phyloP scores from a whole-genome alignment of 2,329 filamentous ascomycete species.

The Curvularia eragrostidis region DNA sequence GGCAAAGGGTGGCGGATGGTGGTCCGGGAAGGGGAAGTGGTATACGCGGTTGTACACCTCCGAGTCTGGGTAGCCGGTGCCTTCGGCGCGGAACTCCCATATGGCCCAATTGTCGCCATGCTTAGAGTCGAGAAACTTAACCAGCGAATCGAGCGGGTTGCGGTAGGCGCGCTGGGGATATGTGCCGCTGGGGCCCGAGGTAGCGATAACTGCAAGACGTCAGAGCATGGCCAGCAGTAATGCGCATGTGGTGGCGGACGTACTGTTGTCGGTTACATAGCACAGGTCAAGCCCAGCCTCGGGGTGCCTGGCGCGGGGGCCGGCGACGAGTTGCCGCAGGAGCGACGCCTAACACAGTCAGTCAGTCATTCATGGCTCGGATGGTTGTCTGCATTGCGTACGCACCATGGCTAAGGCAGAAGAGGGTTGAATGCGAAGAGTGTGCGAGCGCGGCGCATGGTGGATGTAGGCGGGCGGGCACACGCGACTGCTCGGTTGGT shows the following conservation, averaged over 20 bases:
- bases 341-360: constrained; percentile 54
- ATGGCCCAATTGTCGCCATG: constrained; percentile 86
- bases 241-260: constrained; percentile 44
- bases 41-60: constrained; percentile 84
- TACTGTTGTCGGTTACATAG: constrained; percentile 86
- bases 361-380: not conserved
- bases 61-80: constrained; percentile 91
- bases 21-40: constrained; percentile 96
- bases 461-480: constrained; percentile 8
- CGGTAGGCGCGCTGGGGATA: constrained; percentile 93
- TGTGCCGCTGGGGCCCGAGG: constrained; percentile 86
- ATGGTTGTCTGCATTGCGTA: not conserved
- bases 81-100: constrained; percentile 97
- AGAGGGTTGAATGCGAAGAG: constrained; percentile 1
- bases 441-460: constrained; percentile 8
- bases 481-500: constrained; percentile 16
- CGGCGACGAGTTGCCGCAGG: constrained; percentile 88
- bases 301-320: constrained; percentile 80
- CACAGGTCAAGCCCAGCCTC: constrained; percentile 92
- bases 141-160: constrained; percentile 86
- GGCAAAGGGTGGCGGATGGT: constrained; percentile 92
- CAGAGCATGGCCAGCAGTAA: constrained; percentile 42
- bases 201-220: constrained; percentile 63
- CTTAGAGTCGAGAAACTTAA: constrained; percentile 84
- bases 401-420: constrained; percentile 12